Evolutionary conservation across 2,329 filamentous ascomycete species (phyloP).

Genomic region (Sarocladium oryzae): DNA sequence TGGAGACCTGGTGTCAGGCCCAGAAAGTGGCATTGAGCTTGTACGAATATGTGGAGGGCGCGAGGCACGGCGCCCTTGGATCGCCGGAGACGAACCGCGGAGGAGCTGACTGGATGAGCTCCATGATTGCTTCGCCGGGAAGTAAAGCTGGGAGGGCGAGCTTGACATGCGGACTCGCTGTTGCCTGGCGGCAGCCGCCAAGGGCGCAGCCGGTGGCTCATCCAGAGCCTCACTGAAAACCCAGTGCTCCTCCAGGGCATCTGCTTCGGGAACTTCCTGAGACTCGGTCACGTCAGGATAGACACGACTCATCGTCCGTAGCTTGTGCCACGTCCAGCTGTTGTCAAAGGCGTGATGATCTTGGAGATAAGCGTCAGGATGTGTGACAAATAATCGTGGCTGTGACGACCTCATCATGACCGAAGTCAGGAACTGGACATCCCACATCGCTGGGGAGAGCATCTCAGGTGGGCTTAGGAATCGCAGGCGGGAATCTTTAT

Average conservation of each 20-base stretch:
- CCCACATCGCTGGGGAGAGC: constrained; percentile 66
- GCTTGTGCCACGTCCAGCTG: constrained; percentile 64
- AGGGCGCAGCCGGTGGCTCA: constrained; percentile 40
- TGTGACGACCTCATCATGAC: constrained; percentile 66
- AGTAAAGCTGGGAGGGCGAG: constrained; percentile 29
- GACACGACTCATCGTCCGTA: constrained; percentile 56
- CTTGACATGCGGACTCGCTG: constrained; percentile 26
- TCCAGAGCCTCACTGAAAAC: constrained; percentile 60
- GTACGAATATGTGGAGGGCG: constrained; percentile 45
- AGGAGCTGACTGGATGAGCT: constrained; percentile 24
- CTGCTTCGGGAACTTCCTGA: constrained; percentile 50
- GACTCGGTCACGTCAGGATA: constrained; percentile 28
- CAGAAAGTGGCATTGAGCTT: constrained; percentile 41
- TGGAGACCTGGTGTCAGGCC: constrained; percentile 29
- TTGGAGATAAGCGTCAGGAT: constrained; percentile 68
- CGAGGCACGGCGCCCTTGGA: constrained; percentile 33
- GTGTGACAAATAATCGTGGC: constrained; percentile 68
- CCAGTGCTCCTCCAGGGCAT: constrained; percentile 62
- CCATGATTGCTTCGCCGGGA: constrained; percentile 18
- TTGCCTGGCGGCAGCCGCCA: constrained; percentile 33
- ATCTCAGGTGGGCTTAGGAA: constrained; percentile 68
- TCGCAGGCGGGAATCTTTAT: constrained; percentile 64
- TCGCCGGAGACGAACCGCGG: constrained; percentile 33
- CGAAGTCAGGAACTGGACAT: constrained; percentile 61
- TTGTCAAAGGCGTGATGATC: constrained; percentile 44